Base-by-base conservation (phyloP, 169 alveolate species). In the Cryptosporidium meleagridis region DNA sequence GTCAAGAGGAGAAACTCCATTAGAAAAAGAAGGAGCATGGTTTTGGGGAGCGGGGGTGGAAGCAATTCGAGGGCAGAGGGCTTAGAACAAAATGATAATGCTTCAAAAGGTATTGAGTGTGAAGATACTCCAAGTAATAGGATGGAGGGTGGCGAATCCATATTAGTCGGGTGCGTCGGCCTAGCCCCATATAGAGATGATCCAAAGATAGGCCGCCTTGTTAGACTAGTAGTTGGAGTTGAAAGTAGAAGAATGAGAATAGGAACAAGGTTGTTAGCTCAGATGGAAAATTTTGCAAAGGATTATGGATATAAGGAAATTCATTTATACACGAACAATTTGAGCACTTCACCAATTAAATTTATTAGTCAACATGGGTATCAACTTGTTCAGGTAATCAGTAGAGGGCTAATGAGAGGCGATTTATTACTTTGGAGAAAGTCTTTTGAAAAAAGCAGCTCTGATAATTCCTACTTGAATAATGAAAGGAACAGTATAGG, bases 391-490 rank as follows among this genome's bases (percentile, higher is more conserved):
- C 97, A 95, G 85, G 93, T 94, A 21, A 95, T 95, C 39, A 93
- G 97, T 48, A 89, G 97, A 65, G 97, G 98, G 1, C 73, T 95
- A 31, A 95, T 95, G 97, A 85, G 97, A 53, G 97, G 97, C 0
- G 97, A 95, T 62, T 89, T 95, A 55, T 91, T 95, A 44, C 92
- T 94, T 21, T 95, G 97, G 97, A 93, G 92, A 65, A 95, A 95
- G 75, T 84, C 85, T 41, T 91, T 94, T 44, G 93, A 94, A 70
- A 92, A 85, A 29, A 62, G 41, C 21, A 21, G 71, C 35, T 59
- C 45, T 18, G 89, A 80, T 31, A 65, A 61, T 26, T 67, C 75
- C 44, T 80, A 59, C 70, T 62, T 80, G 52, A 73, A 73, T 59
- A 80, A 37, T 80, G 89, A 80, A 26, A 80, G 89, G 59, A 80